These are phyloP conservation scores for Pterocarpus macrocarpus DNA, from an alignment of 306 rosid species.

Conservation along the genomic window DNA sequence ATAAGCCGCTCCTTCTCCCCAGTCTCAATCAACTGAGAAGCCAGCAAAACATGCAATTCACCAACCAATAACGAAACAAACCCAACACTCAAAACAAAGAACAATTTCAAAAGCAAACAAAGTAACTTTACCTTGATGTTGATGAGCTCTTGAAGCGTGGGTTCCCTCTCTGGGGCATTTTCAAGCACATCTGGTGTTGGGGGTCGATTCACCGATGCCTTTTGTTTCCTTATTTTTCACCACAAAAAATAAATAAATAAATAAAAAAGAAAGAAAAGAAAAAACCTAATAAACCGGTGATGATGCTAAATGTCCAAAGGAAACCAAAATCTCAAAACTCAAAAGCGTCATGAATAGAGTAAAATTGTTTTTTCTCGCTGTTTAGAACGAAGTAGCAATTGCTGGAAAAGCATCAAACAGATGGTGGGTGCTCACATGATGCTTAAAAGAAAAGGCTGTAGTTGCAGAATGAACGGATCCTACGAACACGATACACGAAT, in stretches of 20 bases:
- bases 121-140: conserved; percentile 71
- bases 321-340: too few relatives aligned
- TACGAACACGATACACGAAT: neutral
- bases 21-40: conserved; percentile 76
- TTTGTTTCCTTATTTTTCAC: conserved; percentile 68
- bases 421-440: conserved; percentile 46
- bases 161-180: conserved; percentile 68
- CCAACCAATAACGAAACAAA: neutral
- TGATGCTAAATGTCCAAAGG: too few relatives aligned
- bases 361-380: too few relatives aligned
- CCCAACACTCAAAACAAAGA: neutral
- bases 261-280: neutral
- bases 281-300: conserved; percentile 18
- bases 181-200: conserved; percentile 85
- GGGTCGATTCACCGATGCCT: conserved; percentile 87
- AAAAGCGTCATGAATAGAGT: too few relatives aligned
- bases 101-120: conserved; percentile 4
- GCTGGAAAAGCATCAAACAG: neutral
- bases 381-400: conserved; percentile 14
- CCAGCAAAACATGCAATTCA: neutral
- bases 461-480: conserved; percentile 9
- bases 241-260: neutral
- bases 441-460: conserved; percentile 18
- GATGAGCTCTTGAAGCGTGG: conserved; percentile 72
- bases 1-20: conserved; percentile 90